Evolutionary conservation across 352 stramenopile genomes (phyloP).

Genomic region (Phytophthora pistaciae): DNA sequence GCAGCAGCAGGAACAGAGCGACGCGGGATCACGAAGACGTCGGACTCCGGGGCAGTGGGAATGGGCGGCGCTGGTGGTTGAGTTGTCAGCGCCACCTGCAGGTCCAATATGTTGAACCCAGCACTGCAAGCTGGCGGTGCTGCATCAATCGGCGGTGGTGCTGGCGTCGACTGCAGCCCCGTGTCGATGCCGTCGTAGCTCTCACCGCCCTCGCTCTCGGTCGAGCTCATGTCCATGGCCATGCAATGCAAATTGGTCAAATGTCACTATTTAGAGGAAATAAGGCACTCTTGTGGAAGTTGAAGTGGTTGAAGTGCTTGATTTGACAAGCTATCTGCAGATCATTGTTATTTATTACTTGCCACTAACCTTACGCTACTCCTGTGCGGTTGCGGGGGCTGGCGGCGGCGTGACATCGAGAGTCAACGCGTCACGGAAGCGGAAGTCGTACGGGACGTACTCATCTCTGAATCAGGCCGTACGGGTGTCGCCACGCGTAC

Average conservation of each 20-base stretch:
- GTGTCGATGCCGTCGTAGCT: not conserved
- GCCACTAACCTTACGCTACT: not conserved
- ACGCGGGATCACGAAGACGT: not conserved
- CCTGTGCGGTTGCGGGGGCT: not conserved
- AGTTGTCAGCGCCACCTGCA: not conserved
- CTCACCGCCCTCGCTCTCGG: not conserved
- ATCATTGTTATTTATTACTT: not conserved
- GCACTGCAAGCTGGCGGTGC: not conserved
- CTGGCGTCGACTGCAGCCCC: not conserved
- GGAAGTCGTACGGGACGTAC: slow-evolving; percentile 64
- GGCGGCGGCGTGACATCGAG: not conserved
- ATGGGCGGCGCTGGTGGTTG: not conserved
- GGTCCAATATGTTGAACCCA: not conserved
- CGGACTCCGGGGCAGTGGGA: no score
- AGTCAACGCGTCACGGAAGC: slow-evolving; percentile 44
- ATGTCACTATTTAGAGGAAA: not conserved
- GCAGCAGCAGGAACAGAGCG: not conserved
- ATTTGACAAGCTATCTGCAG: not conserved
- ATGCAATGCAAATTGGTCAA: no score
- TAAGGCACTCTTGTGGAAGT: not conserved
- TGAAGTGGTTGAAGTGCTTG: not conserved
- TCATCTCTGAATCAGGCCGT: slow-evolving; percentile 52
- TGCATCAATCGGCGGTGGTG: not conserved
- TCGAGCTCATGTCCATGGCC: not conserved
- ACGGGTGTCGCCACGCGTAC: slow-evolving; percentile 44